These are phyloP conservation scores for Houttuynia cordata DNA, from an alignment of 164 flowering plant genomes.

Conservation along the genomic window DNA sequence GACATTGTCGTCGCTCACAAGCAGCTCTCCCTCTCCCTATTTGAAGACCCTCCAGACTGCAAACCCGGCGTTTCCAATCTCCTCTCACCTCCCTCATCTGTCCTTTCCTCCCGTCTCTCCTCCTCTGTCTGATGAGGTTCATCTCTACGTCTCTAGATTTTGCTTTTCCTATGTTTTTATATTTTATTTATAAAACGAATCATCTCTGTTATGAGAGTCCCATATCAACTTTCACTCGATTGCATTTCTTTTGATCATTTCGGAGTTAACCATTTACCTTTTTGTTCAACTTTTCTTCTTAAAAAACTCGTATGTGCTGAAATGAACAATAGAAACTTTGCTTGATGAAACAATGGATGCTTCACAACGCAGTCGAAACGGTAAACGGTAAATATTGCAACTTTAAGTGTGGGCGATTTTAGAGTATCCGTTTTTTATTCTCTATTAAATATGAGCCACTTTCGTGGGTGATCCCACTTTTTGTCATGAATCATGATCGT, in stretches of 20 bases:
- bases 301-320: too few species aligned
- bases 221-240: too few species aligned
- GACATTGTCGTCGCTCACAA: constrained; percentile 79
- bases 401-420: not conserved
- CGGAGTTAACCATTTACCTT: too few species aligned
- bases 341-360: too few species aligned
- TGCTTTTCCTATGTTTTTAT: not conserved
- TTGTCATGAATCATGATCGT: too few species aligned
- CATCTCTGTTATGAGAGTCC: too few species aligned
- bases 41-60: constrained; percentile 47
- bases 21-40: constrained; percentile 68
- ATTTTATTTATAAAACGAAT: too few species aligned
- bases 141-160: not conserved
- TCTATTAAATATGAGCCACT: not conserved
- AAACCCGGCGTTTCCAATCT: constrained; percentile 10
- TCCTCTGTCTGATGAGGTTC: not conserved
- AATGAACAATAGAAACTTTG: too few species aligned
- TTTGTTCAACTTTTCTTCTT: too few species aligned
- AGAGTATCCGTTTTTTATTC: not conserved
- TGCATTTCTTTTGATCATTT: too few species aligned
- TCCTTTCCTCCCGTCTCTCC: not conserved
- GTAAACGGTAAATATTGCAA: not conserved
- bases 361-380: not conserved
- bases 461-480: too few species aligned
- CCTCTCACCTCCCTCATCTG: not conserved